Percentiles rank a stretch among this genome's conserved stretches.
These are phyloP conservation scores for Euphorbia lathyris DNA, from an alignment of 345 rosid species.

Conservation along the genomic window DNA sequence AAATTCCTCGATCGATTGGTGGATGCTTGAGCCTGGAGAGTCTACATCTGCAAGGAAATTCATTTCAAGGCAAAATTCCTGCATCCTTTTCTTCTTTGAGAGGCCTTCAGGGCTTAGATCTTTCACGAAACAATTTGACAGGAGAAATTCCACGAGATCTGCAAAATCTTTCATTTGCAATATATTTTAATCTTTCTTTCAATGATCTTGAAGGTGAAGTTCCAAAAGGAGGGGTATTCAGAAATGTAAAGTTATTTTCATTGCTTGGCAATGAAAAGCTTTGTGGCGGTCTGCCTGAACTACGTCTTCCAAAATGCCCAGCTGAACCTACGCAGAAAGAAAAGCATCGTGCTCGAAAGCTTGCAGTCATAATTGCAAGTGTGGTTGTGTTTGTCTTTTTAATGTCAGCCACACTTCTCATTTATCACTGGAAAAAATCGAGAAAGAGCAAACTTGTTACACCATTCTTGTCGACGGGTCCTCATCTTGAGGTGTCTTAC, in stretches of 20 bases:
- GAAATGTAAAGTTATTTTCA: slow-evolving; percentile 1
- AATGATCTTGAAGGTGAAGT: slow-evolving; percentile 16
- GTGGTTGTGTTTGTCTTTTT: neutral
- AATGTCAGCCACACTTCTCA: neutral
- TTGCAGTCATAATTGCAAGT: neutral
- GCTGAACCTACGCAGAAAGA: too few species aligned
- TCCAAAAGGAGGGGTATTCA: slow-evolving; percentile 6
- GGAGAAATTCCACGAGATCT: slow-evolving; percentile 5
- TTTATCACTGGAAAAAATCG: neutral
- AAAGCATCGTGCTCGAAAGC: neutral
- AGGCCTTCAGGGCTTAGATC: slow-evolving; percentile 8
- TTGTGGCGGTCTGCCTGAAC: slow-evolving; percentile 1
- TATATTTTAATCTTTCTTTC: slow-evolving; percentile 14
- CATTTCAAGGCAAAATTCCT: slow-evolving; percentile 20
- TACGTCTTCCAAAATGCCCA: neutral
- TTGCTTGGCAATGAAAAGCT: neutral
- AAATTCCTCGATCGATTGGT: neutral
- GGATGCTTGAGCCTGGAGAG: neutral
- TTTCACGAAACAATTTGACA: slow-evolving; percentile 7
- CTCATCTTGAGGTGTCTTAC: neutral
- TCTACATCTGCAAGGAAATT: slow-evolving; percentile 9
- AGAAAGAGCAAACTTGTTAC: neutral
- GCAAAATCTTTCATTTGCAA: neutral
- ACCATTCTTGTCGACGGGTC: neutral
- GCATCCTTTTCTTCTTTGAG: neutral